phyloP scores from a whole-genome alignment of 257 asterid species.

The Salvia miltiorrhiza region DNA sequence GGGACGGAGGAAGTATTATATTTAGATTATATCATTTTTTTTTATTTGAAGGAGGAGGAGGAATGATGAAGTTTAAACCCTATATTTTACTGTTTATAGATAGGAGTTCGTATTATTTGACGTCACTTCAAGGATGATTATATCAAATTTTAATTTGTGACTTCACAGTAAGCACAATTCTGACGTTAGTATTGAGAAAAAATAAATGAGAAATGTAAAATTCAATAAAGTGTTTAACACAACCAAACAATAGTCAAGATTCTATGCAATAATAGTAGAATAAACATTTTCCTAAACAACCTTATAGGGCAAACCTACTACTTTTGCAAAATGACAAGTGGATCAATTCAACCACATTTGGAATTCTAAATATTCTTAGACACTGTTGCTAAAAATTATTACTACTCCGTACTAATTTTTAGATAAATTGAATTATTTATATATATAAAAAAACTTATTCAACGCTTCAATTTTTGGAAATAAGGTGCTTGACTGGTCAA shows the following conservation, averaged over 20 bases:
- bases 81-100: no score
- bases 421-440: background rate
- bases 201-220: background rate
- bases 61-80: no score
- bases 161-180: no score
- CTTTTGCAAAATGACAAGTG: background rate
- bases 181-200: no score
- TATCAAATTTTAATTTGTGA: no score
- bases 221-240: no score
- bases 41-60: no score
- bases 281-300: background rate
- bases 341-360: background rate
- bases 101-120: no score
- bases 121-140: no score
- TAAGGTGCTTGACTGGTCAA: background rate
- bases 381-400: background rate
- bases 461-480: background rate
- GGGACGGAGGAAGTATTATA: no score
- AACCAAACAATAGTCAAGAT: background rate
- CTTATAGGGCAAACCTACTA: background rate
- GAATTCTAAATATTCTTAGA: background rate
- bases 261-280: background rate
- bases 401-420: no score
- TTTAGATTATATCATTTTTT: no score
- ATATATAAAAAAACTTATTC: background rate